A percentile compares a stretch with the other conserved stretches of the same genome.
Conservation (phyloP, 2,329 filamentous ascomycete genomes). For the Fusarium beomiforme region DNA sequence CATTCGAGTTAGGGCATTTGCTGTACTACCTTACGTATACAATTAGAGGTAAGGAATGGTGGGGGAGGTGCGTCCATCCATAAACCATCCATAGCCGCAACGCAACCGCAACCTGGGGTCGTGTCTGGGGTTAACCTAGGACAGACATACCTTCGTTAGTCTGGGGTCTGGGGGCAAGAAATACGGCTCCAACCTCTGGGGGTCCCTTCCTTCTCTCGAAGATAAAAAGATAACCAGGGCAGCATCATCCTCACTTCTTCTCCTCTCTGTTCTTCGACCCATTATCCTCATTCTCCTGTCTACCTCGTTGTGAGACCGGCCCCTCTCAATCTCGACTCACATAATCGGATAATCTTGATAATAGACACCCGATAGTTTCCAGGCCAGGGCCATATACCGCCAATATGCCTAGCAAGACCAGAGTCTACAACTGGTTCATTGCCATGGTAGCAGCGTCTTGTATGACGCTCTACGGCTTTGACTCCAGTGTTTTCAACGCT, state of each 20-base stretch:
- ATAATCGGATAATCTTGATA: neutral
- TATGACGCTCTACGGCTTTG: constrained; percentile 81
- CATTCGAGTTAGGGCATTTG: neutral
- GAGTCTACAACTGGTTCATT: constrained; percentile 60
- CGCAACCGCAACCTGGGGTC: constrained; percentile 19
- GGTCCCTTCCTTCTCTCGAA: constrained; percentile 16
- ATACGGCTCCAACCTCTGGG: constrained; percentile 11
- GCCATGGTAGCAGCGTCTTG: constrained; percentile 76
- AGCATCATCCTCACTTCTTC: constrained; percentile 9
- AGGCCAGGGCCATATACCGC: constrained; percentile 22
- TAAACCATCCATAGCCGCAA: constrained; percentile 3
- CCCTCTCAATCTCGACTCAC: neutral
- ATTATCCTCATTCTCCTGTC: constrained; percentile 2
- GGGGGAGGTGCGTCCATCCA: constrained; percentile 10
- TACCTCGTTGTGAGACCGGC: neutral
- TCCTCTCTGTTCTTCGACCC: constrained; percentile 4
- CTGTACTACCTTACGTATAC: no score
- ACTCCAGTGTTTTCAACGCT: constrained; percentile 79
- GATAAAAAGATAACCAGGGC: constrained; percentile 34
- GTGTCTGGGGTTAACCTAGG: constrained; percentile 21
- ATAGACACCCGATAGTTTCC: neutral
- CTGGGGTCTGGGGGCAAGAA: constrained; percentile 30
- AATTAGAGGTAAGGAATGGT: constrained; percentile 5
- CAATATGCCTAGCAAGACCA: constrained; percentile 50
- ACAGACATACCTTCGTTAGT: constrained; percentile 5